Conservation (phyloP, 2,329 filamentous ascomycete genomes). For the Fusarium coicis region DNA sequence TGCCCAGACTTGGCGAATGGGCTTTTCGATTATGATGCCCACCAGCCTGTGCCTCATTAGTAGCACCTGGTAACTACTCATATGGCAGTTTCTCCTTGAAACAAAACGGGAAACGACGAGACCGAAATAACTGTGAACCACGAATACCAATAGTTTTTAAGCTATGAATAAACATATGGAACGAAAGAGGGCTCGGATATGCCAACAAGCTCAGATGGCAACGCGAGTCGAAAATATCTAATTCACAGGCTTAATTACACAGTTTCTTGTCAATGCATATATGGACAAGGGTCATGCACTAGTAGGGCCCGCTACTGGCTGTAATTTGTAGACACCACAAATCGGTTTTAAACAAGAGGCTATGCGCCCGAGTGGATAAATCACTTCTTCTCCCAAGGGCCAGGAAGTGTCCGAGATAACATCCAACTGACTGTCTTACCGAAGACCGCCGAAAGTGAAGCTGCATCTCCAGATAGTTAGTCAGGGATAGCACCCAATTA, state of each 20-base stretch:
- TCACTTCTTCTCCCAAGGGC: neutral
- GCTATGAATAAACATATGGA: neutral
- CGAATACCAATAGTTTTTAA: neutral
- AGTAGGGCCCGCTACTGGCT: constrained; percentile 2
- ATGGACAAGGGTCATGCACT: constrained; percentile 8
- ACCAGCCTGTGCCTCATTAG: constrained; percentile 17
- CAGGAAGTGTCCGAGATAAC: neutral
- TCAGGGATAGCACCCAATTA: neutral
- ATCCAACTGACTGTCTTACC: constrained; percentile 4
- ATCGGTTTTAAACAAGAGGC: neutral
- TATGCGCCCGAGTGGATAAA: neutral
- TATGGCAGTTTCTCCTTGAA: constrained; percentile 25
- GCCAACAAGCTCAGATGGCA: neutral
- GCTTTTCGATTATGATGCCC: constrained; percentile 38
- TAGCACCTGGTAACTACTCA: neutral
- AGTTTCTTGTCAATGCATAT: neutral
- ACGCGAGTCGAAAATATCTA: neutral
- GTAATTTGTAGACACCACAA: neutral
- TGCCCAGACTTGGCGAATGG: constrained; percentile 24
- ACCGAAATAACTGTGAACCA: neutral
- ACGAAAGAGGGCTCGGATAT: neutral
- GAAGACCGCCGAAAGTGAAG: constrained; percentile 3
- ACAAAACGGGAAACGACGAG: constrained; percentile 4
- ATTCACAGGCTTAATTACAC: neutral
- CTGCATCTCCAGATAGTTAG: constrained; percentile 3